A percentile compares a stretch with the other conserved stretches of the same genome.
Conservation (phyloP, 2,329 filamentous ascomycete species). For the Drechslera avenae region DNA sequence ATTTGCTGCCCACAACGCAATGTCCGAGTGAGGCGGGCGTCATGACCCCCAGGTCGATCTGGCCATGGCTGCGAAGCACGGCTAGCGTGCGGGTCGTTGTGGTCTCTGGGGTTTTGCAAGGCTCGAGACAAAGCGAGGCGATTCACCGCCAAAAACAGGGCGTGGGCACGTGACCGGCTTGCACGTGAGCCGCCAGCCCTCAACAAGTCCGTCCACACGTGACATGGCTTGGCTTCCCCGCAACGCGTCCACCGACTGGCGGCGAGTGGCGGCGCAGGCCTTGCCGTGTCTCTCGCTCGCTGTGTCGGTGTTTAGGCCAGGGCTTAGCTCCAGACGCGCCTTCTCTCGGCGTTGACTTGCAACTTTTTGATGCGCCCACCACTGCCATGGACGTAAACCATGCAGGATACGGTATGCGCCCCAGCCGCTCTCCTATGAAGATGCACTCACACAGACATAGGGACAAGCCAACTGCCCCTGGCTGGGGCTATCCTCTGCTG, state of each 20-base stretch:
- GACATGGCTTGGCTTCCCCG: slow-evolving; percentile 17
- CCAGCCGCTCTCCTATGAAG: neutral
- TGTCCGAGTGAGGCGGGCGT: slow-evolving; percentile 6
- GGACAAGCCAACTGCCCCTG: slow-evolving; percentile 46
- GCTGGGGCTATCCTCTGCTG: slow-evolving; percentile 79
- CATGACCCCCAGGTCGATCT: neutral
- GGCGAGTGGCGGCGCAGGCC: no score
- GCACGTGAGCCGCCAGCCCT: neutral
- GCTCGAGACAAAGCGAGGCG: no score
- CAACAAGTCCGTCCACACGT: slow-evolving; percentile 5
- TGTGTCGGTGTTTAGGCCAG: neutral
- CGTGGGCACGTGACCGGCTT: neutral
- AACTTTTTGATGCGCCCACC: slow-evolving; percentile 23
- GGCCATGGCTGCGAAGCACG: slow-evolving; percentile 7
- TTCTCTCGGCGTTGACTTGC: slow-evolving; percentile 15
- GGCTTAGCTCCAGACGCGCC: slow-evolving; percentile 21
- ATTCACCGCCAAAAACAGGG: no score
- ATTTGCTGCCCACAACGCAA: no score
- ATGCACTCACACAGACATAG: slow-evolving; percentile 26
- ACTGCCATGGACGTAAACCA: slow-evolving; percentile 31
- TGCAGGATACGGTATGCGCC: slow-evolving; percentile 36
- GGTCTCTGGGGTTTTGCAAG: no score
- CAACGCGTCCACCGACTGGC: slow-evolving; percentile 26
- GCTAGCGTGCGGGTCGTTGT: neutral
- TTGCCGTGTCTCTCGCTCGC: no score